Evolutionary conservation across 202 grass and related monocot genomes (phyloP).

Genomic region (Eragrostis tef): DNA sequence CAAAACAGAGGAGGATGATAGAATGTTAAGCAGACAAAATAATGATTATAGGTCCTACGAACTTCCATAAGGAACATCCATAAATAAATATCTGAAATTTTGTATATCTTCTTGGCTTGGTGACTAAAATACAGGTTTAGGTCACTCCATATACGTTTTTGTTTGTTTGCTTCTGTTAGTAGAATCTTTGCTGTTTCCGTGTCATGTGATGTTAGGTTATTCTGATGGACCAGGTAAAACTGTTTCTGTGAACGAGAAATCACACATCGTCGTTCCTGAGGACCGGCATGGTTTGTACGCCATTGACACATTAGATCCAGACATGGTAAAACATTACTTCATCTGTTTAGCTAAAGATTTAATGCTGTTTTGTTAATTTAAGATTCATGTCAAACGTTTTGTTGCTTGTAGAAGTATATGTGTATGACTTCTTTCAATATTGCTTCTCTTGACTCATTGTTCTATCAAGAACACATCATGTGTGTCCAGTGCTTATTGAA

Average conservation of each 20-base stretch:
- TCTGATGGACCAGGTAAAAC: constrained; percentile 72
- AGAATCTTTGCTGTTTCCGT: neutral
- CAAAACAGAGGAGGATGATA: neutral
- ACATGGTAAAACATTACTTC: constrained; percentile 62
- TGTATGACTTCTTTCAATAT: neutral
- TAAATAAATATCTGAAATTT: neutral
- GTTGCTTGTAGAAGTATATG: constrained; percentile 7
- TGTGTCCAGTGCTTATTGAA: neutral
- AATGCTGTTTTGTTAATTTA: constrained; percentile 29
- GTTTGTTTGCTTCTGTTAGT: neutral
- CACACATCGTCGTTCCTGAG: constrained; percentile 73
- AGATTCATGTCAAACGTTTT: neutral
- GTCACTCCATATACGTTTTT: neutral
- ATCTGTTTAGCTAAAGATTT: constrained; percentile 9
- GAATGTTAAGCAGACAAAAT: neutral
- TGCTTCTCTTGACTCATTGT: neutral
- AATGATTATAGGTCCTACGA: neutral
- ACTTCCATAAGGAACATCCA: neutral
- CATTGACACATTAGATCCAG: constrained; percentile 85
- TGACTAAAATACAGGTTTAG: neutral
- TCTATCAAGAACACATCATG: neutral
- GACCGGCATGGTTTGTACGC: constrained; percentile 87
- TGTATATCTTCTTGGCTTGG: neutral
- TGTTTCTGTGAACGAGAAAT: constrained; percentile 80
- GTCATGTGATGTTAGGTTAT: constrained; percentile 41